These are phyloP conservation scores for Phytophthora constricta DNA, from an alignment of 352 stramenopile genomes.

Conservation along the genomic window DNA sequence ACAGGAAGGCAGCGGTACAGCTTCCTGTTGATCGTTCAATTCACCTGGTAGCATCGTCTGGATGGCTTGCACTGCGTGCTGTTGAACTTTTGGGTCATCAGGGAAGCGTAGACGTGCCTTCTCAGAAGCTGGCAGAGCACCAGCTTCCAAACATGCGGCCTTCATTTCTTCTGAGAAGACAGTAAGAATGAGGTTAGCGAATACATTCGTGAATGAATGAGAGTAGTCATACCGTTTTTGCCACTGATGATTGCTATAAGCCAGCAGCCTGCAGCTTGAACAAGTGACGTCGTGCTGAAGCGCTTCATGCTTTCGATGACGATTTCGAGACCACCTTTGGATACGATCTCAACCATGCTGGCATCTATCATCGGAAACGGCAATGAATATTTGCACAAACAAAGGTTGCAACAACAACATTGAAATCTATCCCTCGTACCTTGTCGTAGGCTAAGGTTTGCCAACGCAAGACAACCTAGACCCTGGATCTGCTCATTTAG, in stretches of 20 bases:
- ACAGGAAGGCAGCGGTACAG: slow-evolving; percentile 6
- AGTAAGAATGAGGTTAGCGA: too few relatives aligned
- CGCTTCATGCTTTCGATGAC: slow-evolving; percentile 60
- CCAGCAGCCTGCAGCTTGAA: slow-evolving; percentile 64
- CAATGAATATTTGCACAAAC: too few relatives aligned
- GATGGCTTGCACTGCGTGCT: slow-evolving; percentile 58
- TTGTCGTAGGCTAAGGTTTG: slow-evolving; percentile 65
- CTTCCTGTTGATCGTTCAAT: slow-evolving; percentile 16
- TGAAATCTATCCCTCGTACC: slow-evolving; percentile 20
- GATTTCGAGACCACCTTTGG: slow-evolving; percentile 54
- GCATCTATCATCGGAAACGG: too few relatives aligned
- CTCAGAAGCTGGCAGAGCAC: slow-evolving; percentile 55
- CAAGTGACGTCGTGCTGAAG: slow-evolving; percentile 47
- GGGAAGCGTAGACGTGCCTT: slow-evolving; percentile 56
- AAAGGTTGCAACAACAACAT: neutral
- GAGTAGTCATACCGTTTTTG: slow-evolving; percentile 63
- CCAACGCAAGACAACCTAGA: slow-evolving; percentile 54
- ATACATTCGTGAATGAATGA: too few relatives aligned
- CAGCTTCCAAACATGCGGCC: slow-evolving; percentile 53
- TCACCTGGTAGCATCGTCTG: slow-evolving; percentile 39
- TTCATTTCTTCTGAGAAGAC: slow-evolving; percentile 48
- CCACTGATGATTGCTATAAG: slow-evolving; percentile 57
- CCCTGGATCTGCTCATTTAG: slow-evolving; percentile 65
- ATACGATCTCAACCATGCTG: slow-evolving; percentile 63
- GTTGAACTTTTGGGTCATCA: slow-evolving; percentile 54